Conservation (phyloP, 2,329 filamentous ascomycete species). For the Phialophora verrucosa region DNA sequence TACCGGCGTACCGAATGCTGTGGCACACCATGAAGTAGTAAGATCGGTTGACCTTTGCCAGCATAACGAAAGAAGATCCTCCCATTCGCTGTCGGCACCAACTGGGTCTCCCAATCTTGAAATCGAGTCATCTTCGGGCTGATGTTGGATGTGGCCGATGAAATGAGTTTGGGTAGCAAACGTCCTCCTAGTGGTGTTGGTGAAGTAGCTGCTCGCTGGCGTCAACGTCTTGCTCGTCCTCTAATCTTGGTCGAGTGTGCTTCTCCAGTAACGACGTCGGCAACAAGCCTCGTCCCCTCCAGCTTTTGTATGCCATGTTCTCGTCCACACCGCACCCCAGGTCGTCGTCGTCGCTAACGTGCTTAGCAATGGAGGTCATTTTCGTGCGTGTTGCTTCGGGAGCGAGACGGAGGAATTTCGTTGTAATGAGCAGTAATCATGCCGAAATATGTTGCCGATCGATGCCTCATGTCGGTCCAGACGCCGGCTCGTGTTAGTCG, state of each 20-base stretch:
- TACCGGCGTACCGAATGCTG: neutral
- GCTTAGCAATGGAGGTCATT: neutral
- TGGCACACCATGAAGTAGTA: conserved; percentile 6
- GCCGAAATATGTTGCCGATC: neutral
- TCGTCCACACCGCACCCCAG: neutral
- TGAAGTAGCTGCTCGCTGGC: neutral
- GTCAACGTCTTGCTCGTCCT: neutral
- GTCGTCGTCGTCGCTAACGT: neutral
- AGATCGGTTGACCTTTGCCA: conserved; percentile 5
- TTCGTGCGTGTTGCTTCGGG: neutral
- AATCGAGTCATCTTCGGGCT: conserved; percentile 3
- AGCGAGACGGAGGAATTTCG: neutral
- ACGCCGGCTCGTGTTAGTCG: neutral
- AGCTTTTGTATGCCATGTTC: conserved; percentile 2
- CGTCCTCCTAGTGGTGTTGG: neutral
- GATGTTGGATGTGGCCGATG: neutral
- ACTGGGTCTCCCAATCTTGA: conserved; percentile 6
- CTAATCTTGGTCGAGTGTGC: no score
- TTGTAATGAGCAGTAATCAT: neutral
- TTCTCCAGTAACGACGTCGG: neutral
- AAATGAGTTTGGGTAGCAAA: neutral
- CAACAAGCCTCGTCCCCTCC: neutral
- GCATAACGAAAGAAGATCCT: conserved; percentile 8
- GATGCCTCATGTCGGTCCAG: neutral
- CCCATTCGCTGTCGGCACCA: conserved; percentile 1